phyloP scores from a whole-genome alignment of 169 alveolate species.

The Eimeria maxima region DNA sequence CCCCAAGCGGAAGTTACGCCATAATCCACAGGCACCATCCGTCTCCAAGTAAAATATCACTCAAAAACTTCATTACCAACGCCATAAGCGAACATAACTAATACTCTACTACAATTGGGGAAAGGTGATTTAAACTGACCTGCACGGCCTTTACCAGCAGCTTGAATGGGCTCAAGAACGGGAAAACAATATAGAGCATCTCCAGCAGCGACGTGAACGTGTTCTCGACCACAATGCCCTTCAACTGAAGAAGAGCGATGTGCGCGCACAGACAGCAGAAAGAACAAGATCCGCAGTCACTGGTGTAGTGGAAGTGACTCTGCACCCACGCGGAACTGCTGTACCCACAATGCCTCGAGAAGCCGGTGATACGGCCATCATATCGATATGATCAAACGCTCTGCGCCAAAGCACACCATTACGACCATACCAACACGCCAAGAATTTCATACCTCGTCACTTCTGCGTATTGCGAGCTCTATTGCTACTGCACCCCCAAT shows the following conservation, averaged over 20 bases:
- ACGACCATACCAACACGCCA: neutral
- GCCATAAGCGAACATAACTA: neutral
- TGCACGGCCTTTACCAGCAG: conserved; percentile 71
- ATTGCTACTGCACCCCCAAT: conserved; percentile 92
- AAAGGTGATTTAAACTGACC: neutral
- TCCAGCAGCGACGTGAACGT: conserved; percentile 88
- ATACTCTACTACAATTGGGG: neutral
- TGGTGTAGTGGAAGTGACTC: neutral
- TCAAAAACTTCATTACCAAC: neutral
- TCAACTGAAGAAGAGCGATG: conserved; percentile 34
- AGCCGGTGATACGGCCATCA: neutral
- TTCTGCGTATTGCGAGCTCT: conserved; percentile 81
- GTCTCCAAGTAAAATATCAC: neutral
- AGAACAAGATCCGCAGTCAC: neutral
- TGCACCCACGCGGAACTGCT: neutral
- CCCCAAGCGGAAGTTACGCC: neutral
- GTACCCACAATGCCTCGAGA: neutral
- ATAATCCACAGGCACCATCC: neutral
- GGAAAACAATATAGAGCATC: conserved; percentile 84
- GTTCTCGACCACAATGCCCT: conserved; percentile 90
- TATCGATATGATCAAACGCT: neutral
- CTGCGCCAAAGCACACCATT: neutral
- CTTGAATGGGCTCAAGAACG: conserved; percentile 79
- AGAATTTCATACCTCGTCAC: conserved; percentile 55
- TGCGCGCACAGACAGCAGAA: neutral